These are phyloP conservation scores for Boletus sensibilis DNA, from an alignment of 768 basidiomycete genomes.

Conservation along the genomic window DNA sequence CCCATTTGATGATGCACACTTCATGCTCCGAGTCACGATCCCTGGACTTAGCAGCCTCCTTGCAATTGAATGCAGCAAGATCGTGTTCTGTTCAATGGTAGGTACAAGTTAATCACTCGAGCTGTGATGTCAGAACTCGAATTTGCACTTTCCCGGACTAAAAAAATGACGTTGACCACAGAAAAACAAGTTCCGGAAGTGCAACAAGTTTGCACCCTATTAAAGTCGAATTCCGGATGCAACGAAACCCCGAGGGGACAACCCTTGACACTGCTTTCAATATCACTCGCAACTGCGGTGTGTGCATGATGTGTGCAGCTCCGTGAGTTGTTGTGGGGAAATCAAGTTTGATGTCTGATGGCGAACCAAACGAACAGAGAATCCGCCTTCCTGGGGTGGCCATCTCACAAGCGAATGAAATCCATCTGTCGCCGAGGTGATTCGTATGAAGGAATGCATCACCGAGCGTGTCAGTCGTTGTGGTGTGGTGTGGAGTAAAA, in stretches of 20 bases:
- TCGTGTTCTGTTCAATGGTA: too few species aligned
- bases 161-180: too few species aligned
- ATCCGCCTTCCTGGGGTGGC: neutral
- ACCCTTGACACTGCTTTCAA: neutral
- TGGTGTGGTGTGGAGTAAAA: neutral
- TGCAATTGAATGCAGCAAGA: too few species aligned
- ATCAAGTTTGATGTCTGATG: neutral
- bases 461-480: neutral
- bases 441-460: neutral
- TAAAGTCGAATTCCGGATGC: neutral
- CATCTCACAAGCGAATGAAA: neutral
- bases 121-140: too few species aligned
- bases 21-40: too few species aligned
- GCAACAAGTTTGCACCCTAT: too few species aligned
- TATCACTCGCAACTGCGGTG: neutral
- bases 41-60: too few species aligned
- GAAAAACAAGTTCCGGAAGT: too few species aligned
- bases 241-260: neutral
- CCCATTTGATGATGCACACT: too few species aligned
- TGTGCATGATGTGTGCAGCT: neutral
- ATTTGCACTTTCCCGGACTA: too few species aligned
- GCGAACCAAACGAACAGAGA: neutral
- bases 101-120: too few species aligned
- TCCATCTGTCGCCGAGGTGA: neutral
- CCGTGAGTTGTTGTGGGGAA: neutral